Evolutionary conservation across 1,284 basidiomycete genomes (phyloP), one percentile per base, ranked within the genome.

Genomic region (Phlebopus sp.): DNA sequence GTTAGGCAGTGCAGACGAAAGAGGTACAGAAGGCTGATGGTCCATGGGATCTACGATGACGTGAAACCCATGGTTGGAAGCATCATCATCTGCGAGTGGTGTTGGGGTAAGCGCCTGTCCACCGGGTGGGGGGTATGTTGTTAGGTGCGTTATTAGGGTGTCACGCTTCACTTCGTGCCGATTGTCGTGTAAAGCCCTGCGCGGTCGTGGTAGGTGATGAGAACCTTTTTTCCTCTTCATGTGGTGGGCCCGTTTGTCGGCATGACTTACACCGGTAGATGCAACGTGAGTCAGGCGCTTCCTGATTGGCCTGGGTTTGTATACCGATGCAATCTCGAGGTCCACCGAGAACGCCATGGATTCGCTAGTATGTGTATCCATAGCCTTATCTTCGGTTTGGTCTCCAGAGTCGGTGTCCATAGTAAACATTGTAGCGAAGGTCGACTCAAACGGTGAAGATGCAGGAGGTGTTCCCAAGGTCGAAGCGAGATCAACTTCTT

Each of bases 291-390:
- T 47, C 21, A 44, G 50, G 4, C 77, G 77, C 14, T 72, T 71
- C 47, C 77, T 80, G 53, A 77, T 66, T 1, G 84, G 83, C 2
- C 82, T 77, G 3, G 85, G 85, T 56, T 87, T 87, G 68, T 79
- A 86, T 4, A 88, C 85, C 1, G 79, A 73, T 1, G 77, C 68
- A 40, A 87, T 87, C 58, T 84, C 82, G 48, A 89, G 74, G 57
- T 81, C 78, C 45, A 82, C 63, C 11, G 71, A 63, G 48, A 75
- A 66, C 23, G 53, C 29, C 35, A 64, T 44, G 32, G 54, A 11
- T 29, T 55, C 49, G 3, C 54, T 50, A 18, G 44, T 5, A 8
- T 48, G 46, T 15, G 54, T 46, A 25, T 61, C 62, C 21, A 46
- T 36, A 42, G 50, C 51, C 37, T 61, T 54, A n/a, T 46, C 38